Percentiles rank a stretch among this genome's conserved stretches.
Conservation (phyloP, 2,329 filamentous ascomycete genomes). For the Verticillium zaregamsianum region DNA sequence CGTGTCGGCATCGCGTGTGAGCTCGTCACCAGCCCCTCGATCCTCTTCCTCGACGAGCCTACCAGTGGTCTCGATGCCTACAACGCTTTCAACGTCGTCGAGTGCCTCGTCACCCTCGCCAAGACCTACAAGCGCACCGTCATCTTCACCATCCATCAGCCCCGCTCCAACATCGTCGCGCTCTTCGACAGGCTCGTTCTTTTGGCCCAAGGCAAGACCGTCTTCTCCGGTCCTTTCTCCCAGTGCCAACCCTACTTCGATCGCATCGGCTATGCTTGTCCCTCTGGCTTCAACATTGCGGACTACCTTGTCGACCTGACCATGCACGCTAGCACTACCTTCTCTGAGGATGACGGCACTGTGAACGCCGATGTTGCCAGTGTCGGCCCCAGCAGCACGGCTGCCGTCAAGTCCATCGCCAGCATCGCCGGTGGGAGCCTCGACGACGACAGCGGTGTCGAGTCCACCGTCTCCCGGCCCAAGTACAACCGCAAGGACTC, state of each 20-base stretch:
- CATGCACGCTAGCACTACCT: slow-evolving; percentile 78
- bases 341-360: slow-evolving; percentile 55
- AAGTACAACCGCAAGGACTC: slow-evolving; percentile 72
- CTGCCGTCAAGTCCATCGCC: slow-evolving; percentile 84
- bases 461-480: slow-evolving; percentile 56
- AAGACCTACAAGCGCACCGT: slow-evolving; percentile 97
- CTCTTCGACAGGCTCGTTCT: slow-evolving; percentile 93
- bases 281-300: slow-evolving; percentile 96
- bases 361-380: slow-evolving; percentile 53
- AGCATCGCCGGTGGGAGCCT: slow-evolving; percentile 75
- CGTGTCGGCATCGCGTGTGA: slow-evolving; percentile 97
- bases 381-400: slow-evolving; percentile 79
- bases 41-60: slow-evolving; percentile 94
- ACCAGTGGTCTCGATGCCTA: slow-evolving; percentile 94
- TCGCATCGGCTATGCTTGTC: slow-evolving; percentile 84
- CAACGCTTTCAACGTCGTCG: slow-evolving; percentile 97
- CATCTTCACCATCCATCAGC: slow-evolving; percentile 97
- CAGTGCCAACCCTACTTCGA: slow-evolving; percentile 93
- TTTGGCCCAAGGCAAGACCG: slow-evolving; percentile 80
- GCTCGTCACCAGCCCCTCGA: slow-evolving; percentile 93
- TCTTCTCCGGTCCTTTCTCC: slow-evolving; percentile 88
- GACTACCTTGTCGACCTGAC: slow-evolving; percentile 97
- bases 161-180: slow-evolving; percentile 95
- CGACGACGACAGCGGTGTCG: slow-evolving; percentile 60
- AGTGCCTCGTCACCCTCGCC: slow-evolving; percentile 89